A percentile compares a stretch with the other conserved stretches of the same genome.
Conservation (phyloP, 441 rosid species). For the Raphanus hybrid region DNA sequence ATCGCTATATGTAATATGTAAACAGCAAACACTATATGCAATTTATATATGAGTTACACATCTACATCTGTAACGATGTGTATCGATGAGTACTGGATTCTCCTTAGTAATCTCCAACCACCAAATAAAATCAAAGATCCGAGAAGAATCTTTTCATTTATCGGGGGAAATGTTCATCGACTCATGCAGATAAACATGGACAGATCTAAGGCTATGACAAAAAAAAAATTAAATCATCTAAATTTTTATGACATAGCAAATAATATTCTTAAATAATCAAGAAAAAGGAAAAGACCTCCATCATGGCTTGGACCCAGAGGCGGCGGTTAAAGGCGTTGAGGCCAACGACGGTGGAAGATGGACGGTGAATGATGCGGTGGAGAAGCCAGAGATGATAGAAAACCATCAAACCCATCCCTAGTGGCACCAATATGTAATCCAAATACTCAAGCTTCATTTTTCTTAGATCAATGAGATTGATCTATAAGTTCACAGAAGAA, state of each 20-base stretch:
- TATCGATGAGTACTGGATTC: too few species aligned
- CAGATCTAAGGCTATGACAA: too few species aligned
- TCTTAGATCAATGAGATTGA: constrained; percentile 8
- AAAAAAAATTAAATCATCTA: too few species aligned
- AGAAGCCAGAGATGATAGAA: constrained; percentile 84
- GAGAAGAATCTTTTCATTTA: too few species aligned
- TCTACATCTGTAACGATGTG: too few species aligned
- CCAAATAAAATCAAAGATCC: too few species aligned
- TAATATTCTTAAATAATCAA: neutral
- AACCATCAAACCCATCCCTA: constrained; percentile 62
- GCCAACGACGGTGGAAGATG: constrained; percentile 75
- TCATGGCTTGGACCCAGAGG: constrained; percentile 91
- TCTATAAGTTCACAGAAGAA: neutral
- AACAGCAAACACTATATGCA: neutral
- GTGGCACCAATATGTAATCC: constrained; percentile 69
- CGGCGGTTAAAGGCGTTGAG: constrained; percentile 84
- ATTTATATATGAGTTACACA: neutral
- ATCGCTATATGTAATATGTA: neutral
- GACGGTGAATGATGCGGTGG: constrained; percentile 57
- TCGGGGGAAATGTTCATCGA: too few species aligned
- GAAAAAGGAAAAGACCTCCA: constrained; percentile 59
- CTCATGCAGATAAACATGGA: too few species aligned
- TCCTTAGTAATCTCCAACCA: too few species aligned
- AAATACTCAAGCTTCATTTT: constrained; percentile 55
- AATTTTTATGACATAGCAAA: too few species aligned